A percentile compares a stretch with the other conserved stretches of the same genome.
phyloP scores from a whole-genome alignment of 768 basidiomycete genomes.

The Brasilioporus rufonigricans region DNA sequence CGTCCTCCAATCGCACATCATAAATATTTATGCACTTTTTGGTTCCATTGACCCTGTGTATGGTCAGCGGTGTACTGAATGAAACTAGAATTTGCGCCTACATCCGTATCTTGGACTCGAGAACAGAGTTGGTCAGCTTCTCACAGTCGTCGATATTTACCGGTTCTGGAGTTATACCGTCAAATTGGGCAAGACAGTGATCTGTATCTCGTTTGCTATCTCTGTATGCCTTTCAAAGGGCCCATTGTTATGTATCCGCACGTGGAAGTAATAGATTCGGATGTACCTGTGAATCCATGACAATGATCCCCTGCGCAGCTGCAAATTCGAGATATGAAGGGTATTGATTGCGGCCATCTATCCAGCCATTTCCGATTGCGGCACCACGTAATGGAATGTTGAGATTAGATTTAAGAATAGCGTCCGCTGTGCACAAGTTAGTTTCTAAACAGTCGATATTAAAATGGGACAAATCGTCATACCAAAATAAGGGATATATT shows the following conservation, averaged over 20 bases:
- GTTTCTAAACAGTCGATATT: not conserved
- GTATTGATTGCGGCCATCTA: slow-evolving; percentile 86
- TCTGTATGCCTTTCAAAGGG: slow-evolving; percentile 53
- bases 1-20: slow-evolving; percentile 88
- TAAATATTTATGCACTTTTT: slow-evolving; percentile 91
- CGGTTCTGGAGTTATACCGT: slow-evolving; percentile 47
- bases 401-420: slow-evolving; percentile 61
- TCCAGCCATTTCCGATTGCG: slow-evolving; percentile 99
- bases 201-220: slow-evolving; percentile 55
- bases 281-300: slow-evolving; percentile 64
- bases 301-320: slow-evolving; percentile 74
- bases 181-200: slow-evolving; percentile 49
- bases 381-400: slow-evolving; percentile 67
- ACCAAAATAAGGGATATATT: slow-evolving; percentile 97
- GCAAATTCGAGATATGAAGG: slow-evolving; percentile 86
- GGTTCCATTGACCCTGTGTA: slow-evolving; percentile 58
- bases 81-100: slow-evolving; percentile 10
- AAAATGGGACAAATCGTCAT: slow-evolving; percentile 15
- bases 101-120: slow-evolving; percentile 21
- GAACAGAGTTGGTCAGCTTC: slow-evolving; percentile 48
- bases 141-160: slow-evolving; percentile 60
- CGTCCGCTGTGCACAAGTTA: slow-evolving; percentile 56
- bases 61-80: not conserved
- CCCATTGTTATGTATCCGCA: not conserved
- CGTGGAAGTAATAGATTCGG: not conserved